Conservation (phyloP, 192 early-diverging fungal genomes). For the Coemansia sp. region DNA sequence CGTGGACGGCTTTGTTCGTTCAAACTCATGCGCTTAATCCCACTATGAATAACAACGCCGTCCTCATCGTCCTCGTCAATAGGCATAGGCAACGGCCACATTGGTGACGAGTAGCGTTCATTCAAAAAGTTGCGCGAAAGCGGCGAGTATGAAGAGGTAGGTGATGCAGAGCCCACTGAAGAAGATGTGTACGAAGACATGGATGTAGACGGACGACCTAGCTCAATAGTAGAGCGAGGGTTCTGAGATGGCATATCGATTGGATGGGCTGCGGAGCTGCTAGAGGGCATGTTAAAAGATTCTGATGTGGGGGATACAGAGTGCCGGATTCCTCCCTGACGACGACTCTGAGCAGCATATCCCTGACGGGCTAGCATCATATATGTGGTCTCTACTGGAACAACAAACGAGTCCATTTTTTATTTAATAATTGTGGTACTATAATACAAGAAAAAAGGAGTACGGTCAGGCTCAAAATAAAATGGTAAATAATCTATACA, state of each 20-base stretch:
- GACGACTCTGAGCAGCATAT: constrained; percentile 30
- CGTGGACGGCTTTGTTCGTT: constrained; percentile 30
- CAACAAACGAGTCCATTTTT: constrained; percentile 24
- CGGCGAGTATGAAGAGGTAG: constrained; percentile 14
- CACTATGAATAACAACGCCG: constrained; percentile 36
- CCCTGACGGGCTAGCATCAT: constrained; percentile 35
- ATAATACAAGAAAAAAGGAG: too few species aligned
- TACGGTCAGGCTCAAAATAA: background rate
- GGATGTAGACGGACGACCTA: background rate
- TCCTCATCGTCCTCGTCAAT: constrained; percentile 45
- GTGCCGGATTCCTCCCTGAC: constrained; percentile 7
- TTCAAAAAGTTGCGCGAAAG: constrained; percentile 10
- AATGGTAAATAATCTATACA: background rate
- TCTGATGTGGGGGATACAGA: background rate
- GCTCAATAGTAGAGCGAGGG: background rate
- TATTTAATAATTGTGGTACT: too few species aligned
- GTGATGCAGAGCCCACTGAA: constrained; percentile 4
- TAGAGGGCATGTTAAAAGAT: background rate
- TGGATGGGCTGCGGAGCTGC: background rate
- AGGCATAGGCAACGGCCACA: constrained; percentile 9
- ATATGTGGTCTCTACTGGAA: constrained; percentile 22
- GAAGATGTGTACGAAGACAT: constrained; percentile 13
- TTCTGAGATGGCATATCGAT: constrained; percentile 12
- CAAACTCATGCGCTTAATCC: constrained; percentile 35
- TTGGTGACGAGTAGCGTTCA: constrained; percentile 16